Percentiles rank a stretch among this genome's conserved stretches.
Evolutionary conservation across 371 early-diverging fungal genomes (phyloP).

Genomic region (Parasitella parasitica): DNA sequence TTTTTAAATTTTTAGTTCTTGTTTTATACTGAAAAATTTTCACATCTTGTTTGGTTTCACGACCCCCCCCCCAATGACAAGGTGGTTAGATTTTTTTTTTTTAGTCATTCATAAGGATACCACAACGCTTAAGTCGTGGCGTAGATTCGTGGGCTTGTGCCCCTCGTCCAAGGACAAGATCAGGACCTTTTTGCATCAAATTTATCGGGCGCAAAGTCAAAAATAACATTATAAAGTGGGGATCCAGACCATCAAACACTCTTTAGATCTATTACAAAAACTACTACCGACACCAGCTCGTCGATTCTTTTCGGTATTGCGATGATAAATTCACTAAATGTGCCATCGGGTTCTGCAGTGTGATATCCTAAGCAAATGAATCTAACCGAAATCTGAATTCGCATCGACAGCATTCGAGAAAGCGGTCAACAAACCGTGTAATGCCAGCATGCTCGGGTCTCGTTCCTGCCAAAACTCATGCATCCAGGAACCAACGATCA

Average conservation of each 20-base stretch:
- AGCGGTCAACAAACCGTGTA: constrained; percentile 60
- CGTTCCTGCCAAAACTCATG: constrained; percentile 16
- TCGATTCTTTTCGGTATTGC: constrained; percentile 70
- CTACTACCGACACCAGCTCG: constrained; percentile 57
- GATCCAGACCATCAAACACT: constrained; percentile 71
- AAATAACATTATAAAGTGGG: constrained; percentile 56
- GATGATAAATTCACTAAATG: constrained; percentile 26
- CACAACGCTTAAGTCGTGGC: constrained; percentile 49
- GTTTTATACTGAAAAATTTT: no score
- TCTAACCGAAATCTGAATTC: constrained; percentile 53
- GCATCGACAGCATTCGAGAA: constrained; percentile 75
- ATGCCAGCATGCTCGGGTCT: background rate
- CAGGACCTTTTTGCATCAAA: constrained; percentile 52
- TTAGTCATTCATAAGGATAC: constrained; percentile 65
- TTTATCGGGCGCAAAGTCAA: constrained; percentile 60
- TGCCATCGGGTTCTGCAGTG: constrained; percentile 64
- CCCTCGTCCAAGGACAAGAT: constrained; percentile 63
- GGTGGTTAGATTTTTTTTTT: constrained; percentile 65
- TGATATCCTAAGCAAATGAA: constrained; percentile 73
- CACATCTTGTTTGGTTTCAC: constrained; percentile 57
- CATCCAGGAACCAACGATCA: constrained; percentile 27
- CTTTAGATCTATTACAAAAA: constrained; percentile 70
- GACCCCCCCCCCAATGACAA: constrained; percentile 68
- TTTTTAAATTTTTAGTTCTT: no score
- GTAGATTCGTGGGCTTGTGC: constrained; percentile 64